Conservation (phyloP, 345 rosid genomes). For the Jatropha curcas region DNA sequence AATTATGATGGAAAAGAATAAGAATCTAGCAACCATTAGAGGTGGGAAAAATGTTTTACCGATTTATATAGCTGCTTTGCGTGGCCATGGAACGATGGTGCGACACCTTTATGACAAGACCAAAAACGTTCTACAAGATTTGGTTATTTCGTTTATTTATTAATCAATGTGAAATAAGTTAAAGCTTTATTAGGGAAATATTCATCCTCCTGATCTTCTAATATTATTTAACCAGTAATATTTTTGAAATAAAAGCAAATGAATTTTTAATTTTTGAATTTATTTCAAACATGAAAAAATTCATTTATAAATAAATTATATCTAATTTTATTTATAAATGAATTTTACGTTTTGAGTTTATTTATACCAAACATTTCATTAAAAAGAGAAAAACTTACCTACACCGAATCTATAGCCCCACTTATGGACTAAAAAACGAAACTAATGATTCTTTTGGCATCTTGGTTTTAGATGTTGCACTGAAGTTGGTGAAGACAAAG, state of each 20-base stretch:
- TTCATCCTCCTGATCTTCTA: too few species aligned
- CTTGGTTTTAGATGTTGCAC: slow-evolving; percentile 11
- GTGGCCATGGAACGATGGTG: slow-evolving; percentile 22
- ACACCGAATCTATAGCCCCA: background rate
- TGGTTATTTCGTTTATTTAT: background rate
- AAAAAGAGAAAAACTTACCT: too few species aligned
- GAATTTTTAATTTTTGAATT: too few species aligned
- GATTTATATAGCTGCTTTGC: slow-evolving; percentile 17
- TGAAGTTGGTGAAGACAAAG: background rate
- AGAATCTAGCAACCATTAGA: background rate
- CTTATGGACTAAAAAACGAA: background rate
- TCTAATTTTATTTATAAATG: too few species aligned
- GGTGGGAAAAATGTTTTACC: background rate
- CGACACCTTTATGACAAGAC: slow-evolving; percentile 6
- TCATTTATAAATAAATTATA: too few species aligned
- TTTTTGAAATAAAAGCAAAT: too few species aligned
- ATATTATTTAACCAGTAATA: too few species aligned
- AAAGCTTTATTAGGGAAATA: background rate
- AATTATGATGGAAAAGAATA: background rate
- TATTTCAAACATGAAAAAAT: too few species aligned
- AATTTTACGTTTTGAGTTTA: too few species aligned
- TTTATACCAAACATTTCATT: too few species aligned
- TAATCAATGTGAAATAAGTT: slow-evolving; percentile 12
- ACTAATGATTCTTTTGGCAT: background rate
- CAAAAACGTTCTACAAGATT: background rate